Evolutionary conservation across 306 rosid genomes (phyloP).

Genomic region (Citrullus mucosospermus): DNA sequence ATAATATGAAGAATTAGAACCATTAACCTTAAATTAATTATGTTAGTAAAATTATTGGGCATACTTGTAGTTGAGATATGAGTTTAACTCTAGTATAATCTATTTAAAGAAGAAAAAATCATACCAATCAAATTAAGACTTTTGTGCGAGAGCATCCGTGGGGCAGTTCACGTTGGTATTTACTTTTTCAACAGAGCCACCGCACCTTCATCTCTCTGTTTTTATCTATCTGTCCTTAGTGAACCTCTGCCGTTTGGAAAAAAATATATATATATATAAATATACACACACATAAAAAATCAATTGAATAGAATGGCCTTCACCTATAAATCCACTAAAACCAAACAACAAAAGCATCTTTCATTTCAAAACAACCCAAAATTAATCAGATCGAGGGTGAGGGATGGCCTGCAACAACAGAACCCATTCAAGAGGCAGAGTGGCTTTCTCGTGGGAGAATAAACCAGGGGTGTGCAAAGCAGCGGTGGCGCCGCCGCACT

Average conservation of each 20-base stretch:
- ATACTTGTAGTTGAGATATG: too few relatives aligned
- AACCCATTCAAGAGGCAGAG: conserved; percentile 14
- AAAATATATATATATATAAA: neutral
- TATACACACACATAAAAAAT: too few relatives aligned
- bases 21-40: too few relatives aligned
- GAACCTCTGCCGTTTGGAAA: neutral
- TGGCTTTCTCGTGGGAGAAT: conserved; percentile 79
- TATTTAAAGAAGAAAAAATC: too few relatives aligned
- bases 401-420: conserved; percentile 17
- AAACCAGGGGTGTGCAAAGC: conserved; percentile 46
- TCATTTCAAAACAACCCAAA: neutral
- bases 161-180: too few relatives aligned
- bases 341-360: neutral
- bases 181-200: neutral
- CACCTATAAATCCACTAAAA: neutral
- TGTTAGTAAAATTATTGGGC: too few relatives aligned
- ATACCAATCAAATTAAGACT: too few relatives aligned
- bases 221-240: neutral
- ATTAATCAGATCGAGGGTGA: neutral
- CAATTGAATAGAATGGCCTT: neutral
- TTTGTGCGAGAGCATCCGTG: too few relatives aligned
- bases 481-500: neutral
- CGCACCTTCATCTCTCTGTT: neutral
- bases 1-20: too few relatives aligned
- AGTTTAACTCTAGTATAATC: too few relatives aligned